Conservation (phyloP, 306 rosid genomes). For the Lablab purpureus region DNA sequence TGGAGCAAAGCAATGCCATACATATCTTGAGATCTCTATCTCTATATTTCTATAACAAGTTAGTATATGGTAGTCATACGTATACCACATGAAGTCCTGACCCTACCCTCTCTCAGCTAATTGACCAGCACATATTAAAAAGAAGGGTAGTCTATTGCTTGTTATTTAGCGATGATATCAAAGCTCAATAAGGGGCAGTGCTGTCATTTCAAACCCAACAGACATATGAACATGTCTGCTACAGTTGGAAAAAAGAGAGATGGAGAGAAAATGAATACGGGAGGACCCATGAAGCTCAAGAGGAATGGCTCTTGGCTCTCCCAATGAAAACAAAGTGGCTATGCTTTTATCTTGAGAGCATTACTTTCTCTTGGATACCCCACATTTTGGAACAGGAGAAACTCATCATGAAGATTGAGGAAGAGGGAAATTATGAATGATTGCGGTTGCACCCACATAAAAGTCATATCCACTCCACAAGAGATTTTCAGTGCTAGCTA, state of each 20-base stretch:
- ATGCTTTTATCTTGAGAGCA: conserved; percentile 44
- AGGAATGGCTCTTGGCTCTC: conserved; percentile 53
- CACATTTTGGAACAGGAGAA: conserved; percentile 52
- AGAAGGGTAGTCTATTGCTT: conserved; percentile 34
- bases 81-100: conserved; percentile 18
- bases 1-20: conserved; percentile 9
- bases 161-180: conserved; percentile 25
- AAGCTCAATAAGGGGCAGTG: conserved; percentile 47
- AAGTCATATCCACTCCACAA: conserved; percentile 47
- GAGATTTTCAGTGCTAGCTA: conserved; percentile 14
- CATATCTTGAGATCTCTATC: neutral
- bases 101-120: conserved; percentile 26
- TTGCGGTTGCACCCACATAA: conserved; percentile 51
- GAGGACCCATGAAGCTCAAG: conserved; percentile 60
- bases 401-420: conserved; percentile 54
- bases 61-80: conserved; percentile 5
- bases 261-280: conserved; percentile 41
- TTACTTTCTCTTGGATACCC: conserved; percentile 51
- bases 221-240: conserved; percentile 67
- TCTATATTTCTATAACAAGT: neutral
- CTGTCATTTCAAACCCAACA: conserved; percentile 69
- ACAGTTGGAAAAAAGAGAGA: conserved; percentile 53
- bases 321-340: conserved; percentile 52
- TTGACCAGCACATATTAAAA: conserved; percentile 36
- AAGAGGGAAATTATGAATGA: conserved; percentile 50